Evolutionary conservation across 306 rosid genomes (phyloP).

Genomic region (Corylus avellana): DNA sequence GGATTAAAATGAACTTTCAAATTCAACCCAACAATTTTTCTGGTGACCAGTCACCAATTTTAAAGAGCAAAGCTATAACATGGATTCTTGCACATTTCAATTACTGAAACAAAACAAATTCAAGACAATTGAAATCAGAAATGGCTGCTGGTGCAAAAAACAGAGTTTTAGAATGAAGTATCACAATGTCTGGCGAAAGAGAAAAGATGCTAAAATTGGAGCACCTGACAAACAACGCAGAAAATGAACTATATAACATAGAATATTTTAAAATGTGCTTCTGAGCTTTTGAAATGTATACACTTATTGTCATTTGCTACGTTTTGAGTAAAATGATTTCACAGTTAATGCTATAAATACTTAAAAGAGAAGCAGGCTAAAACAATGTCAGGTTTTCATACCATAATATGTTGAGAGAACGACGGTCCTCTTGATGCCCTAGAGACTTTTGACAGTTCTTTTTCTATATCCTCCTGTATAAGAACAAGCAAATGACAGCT

Average conservation of each 20-base stretch:
- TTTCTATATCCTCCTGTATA: conserved; percentile 89
- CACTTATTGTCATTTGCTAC: background rate
- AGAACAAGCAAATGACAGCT: conserved; percentile 22
- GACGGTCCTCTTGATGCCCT: conserved; percentile 65
- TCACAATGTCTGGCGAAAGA: background rate
- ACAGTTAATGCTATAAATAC: background rate
- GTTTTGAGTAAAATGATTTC: background rate
- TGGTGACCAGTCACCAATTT: background rate
- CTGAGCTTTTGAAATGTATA: conserved; percentile 15
- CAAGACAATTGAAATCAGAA: background rate
- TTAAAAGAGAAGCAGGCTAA: conserved; percentile 13
- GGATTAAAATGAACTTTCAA: background rate
- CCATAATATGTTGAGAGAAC: conserved; percentile 78
- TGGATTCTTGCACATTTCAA: background rate
- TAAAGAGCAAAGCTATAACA: background rate
- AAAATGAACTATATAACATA: background rate
- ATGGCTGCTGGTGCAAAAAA: background rate
- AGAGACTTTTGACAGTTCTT: conserved; percentile 71
- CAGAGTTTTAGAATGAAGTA: background rate
- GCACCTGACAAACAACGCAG: background rate
- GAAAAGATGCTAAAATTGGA: background rate
- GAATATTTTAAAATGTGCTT: conserved; percentile 15
- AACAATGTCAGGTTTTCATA: conserved; percentile 29
- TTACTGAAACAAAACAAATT: background rate
- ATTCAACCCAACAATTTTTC: no score